These are phyloP conservation scores for Kwoniella mangroviensis DNA, from an alignment of 768 basidiomycete genomes.

Conservation along the genomic window DNA sequence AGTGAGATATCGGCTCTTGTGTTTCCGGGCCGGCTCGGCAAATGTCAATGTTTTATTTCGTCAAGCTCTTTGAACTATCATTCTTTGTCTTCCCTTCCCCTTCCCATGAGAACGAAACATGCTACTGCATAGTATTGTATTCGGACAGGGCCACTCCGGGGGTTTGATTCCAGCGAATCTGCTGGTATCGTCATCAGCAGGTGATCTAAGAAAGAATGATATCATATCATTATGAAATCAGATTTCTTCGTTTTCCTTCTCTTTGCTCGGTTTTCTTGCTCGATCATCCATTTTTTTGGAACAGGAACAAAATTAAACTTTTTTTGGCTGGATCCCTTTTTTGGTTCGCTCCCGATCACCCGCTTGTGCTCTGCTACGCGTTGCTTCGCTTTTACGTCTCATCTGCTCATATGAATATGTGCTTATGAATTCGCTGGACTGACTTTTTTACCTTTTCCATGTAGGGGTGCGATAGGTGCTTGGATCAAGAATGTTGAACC, in stretches of 20 bases:
- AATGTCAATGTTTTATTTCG: not conserved
- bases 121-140: too few relatives aligned
- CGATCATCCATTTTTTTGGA: too few relatives aligned
- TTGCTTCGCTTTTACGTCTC: not conserved
- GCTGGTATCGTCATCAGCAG: not conserved
- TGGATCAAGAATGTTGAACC: constrained; percentile 93
- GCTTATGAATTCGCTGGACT: not conserved
- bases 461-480: constrained; percentile 88
- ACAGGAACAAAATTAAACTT: too few relatives aligned
- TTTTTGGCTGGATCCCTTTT: too few relatives aligned
- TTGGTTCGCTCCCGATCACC: too few relatives aligned
- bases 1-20: constrained; percentile 56
- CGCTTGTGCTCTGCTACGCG: not conserved
- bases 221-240: too few relatives aligned
- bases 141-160: too few relatives aligned
- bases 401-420: not conserved
- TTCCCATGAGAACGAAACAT: too few relatives aligned
- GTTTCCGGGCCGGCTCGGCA: too few relatives aligned
- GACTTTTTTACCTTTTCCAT: not conserved
- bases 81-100: not conserved
- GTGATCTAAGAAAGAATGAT: not conserved
- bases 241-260: too few relatives aligned
- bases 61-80: not conserved
- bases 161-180: not conserved
- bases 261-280: too few relatives aligned